Evolutionary conservation across 345 rosid species (phyloP).

Genomic region (Streptanthus diversifolius): DNA sequence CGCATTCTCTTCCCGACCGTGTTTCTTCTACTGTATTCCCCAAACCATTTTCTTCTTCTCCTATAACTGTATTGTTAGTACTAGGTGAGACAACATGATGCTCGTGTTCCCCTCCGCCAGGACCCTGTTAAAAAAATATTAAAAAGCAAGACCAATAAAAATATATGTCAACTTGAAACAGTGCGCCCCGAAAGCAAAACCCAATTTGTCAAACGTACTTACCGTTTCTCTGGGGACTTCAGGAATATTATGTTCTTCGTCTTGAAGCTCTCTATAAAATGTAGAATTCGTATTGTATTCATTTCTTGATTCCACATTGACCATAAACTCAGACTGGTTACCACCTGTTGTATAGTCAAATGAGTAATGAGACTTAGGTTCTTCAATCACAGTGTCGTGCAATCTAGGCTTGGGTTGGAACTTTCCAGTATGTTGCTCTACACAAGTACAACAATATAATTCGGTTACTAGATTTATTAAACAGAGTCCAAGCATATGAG

Average conservation of each 20-base stretch:
- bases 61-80: constrained; percentile 11
- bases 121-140: constrained; percentile 4
- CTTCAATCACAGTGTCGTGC: constrained; percentile 36
- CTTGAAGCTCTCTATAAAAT: constrained; percentile 10
- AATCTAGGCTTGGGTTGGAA: constrained; percentile 46
- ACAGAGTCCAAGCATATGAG: not conserved
- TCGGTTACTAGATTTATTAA: not conserved
- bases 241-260: constrained; percentile 25
- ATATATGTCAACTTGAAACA: not conserved
- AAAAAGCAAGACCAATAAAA: not conserved
- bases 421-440: constrained; percentile 42
- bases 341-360: constrained; percentile 31
- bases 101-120: constrained; percentile 13
- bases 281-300: not conserved
- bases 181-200: not conserved
- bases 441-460: not conserved
- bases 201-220: constrained; percentile 2
- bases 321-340: constrained; percentile 24
- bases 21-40: constrained; percentile 33
- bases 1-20: constrained; percentile 22
- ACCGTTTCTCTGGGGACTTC: constrained; percentile 40
- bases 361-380: constrained; percentile 32
- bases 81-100: constrained; percentile 2
- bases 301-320: constrained; percentile 31
- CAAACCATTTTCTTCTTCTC: constrained; percentile 16